phyloP scores from a whole-genome alignment of 495 filamentous ascomycete species.

The Astrothelium macrocarpum region DNA sequence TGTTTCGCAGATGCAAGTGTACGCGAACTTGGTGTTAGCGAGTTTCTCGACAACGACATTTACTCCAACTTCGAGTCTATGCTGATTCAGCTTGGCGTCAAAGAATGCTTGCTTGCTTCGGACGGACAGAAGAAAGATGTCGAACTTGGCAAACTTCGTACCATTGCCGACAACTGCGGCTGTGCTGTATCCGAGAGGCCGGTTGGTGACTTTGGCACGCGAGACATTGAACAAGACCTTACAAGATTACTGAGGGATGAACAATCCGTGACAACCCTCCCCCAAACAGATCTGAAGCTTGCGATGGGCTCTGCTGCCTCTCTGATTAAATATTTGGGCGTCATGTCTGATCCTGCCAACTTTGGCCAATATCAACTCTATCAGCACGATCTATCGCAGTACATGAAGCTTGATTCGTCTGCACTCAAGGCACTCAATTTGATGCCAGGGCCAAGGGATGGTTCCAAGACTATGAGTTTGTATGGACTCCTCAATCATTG shows the following conservation, averaged over 20 bases:
- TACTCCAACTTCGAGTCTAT: slow-evolving; percentile 97
- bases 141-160: slow-evolving; percentile 76
- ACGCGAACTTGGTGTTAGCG: slow-evolving; percentile 88
- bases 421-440: slow-evolving; percentile 90
- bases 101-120: slow-evolving; percentile 75
- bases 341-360: slow-evolving; percentile 82
- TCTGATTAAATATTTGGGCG: slow-evolving; percentile 89
- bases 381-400: slow-evolving; percentile 93
- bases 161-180: slow-evolving; percentile 85
- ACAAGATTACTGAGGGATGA: slow-evolving; percentile 80
- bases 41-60: slow-evolving; percentile 95
- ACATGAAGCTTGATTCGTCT: slow-evolving; percentile 96
- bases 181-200: slow-evolving; percentile 76
- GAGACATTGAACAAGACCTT: slow-evolving; percentile 94
- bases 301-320: slow-evolving; percentile 94
- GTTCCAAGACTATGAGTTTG: slow-evolving; percentile 93
- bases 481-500: slow-evolving; percentile 94
- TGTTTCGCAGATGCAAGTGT: slow-evolving; percentile 98
- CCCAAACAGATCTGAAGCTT: slow-evolving; percentile 87
- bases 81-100: slow-evolving; percentile 90
- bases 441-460: slow-evolving; percentile 91
- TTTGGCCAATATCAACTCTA: slow-evolving; percentile 96
- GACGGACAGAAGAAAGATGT: slow-evolving; percentile 75
- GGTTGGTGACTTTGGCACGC: slow-evolving; percentile 67
- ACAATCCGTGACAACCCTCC: slow-evolving; percentile 60